phyloP scores from a whole-genome alignment of 768 basidiomycete genomes.

The Goffeauzyma gilvescens region DNA sequence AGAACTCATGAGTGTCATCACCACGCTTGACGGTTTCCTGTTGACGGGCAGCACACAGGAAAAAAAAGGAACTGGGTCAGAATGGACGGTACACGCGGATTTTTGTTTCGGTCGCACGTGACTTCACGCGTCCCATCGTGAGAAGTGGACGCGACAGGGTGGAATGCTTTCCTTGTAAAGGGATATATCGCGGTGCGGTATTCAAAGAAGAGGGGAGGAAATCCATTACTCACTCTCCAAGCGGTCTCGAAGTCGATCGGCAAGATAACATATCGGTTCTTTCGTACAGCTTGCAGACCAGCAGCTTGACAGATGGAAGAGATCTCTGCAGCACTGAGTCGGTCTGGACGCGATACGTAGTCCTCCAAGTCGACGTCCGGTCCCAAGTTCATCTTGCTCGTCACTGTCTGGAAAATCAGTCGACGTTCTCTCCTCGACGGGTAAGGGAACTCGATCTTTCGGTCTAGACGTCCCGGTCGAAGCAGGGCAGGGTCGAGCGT shows the following conservation, averaged over 20 bases:
- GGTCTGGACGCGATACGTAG: conserved; percentile 91
- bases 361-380: conserved; percentile 97
- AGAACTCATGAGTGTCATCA: conserved; percentile 95
- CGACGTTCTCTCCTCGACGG: conserved; percentile 89
- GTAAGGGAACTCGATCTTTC: conserved; percentile 96
- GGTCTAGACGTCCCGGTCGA: conserved; percentile 87
- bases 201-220: background rate
- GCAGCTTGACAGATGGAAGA: conserved; percentile 90
- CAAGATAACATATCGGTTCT: conserved; percentile 92
- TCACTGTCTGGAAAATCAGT: conserved; percentile 93
- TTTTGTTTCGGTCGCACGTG: too few relatives aligned
- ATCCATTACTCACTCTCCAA: conserved; percentile 75
- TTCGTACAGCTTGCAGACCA: conserved; percentile 91
- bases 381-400: conserved; percentile 89
- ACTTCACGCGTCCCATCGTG: too few relatives aligned
- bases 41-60: too few relatives aligned
- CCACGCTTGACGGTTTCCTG: conserved; percentile 92
- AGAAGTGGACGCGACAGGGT: too few relatives aligned
- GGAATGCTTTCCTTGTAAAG: too few relatives aligned
- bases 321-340: conserved; percentile 87
- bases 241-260: conserved; percentile 97
- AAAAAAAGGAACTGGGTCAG: too few relatives aligned
- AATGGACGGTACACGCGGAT: too few relatives aligned
- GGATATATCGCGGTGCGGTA: background rate
- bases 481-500: conserved; percentile 93